Base-by-base conservation (phyloP, 2,329 filamentous ascomycete genomes). In the Teratosphaeria viscida region DNA sequence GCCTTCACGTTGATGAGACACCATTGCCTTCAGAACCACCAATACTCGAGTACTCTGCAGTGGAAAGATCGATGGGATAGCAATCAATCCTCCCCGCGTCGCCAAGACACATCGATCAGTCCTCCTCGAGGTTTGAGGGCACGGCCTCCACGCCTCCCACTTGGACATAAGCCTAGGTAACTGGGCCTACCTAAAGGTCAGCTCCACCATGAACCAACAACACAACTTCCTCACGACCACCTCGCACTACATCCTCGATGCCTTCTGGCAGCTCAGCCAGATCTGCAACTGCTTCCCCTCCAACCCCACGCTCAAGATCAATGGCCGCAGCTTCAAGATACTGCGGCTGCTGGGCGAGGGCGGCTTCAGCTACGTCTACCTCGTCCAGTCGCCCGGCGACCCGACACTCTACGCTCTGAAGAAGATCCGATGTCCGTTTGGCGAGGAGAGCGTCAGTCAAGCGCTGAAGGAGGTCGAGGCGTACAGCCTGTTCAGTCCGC, bases 401-500 rank as follows among this genome's bases (percentile, higher is more conserved):
- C 88, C 89, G 61, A 85, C 92, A 68, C 83, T 96, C 54, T 92
- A 95, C 74, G 94, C 94, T 19, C 85, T 97, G 63, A 99, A 99
- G 77, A 99, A 99, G 82, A 99, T 99, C 75, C 87, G 92, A 72
- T 99, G 94, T 80, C 92, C 94, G 4, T 97, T 99, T 71, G 94
- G 94, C 66, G 88, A 94, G 75, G 94, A 99, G 79, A 96, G 90
- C 29, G 92, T 99, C 61, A 86, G 90, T 66, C 90, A 90, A 73
- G 94, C 94, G 57, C 87, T 97, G 81, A 92, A 92, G 74, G 94
- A 99, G 78, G 94, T 97, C 63, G 92, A 97, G 74, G 92, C 94
- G 56, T 99, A 99, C 79, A 87, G 87, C 65, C 84, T 96, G 61
- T 99, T 99, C 78, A 79, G 85, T 59, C 85, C 87, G 66, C 84